These are phyloP conservation scores for Apiotrichum siamense DNA, from an alignment of 1,284 basidiomycete genomes.

Conservation along the genomic window DNA sequence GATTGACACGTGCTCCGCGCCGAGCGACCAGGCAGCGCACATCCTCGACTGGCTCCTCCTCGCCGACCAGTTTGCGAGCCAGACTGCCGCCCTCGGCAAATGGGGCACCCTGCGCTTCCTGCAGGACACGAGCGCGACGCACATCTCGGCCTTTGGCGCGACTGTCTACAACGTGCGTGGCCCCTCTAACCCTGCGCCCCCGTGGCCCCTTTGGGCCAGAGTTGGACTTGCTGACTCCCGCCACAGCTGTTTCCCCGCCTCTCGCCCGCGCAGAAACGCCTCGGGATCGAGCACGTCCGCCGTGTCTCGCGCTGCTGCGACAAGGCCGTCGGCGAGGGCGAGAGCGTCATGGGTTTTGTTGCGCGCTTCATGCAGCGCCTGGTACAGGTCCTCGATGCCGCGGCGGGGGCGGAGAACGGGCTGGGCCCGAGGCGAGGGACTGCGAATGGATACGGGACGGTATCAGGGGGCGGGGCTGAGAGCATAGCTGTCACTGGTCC, in stretches of 20 bases:
- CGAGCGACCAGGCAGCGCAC: constrained; percentile 2
- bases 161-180: constrained; percentile 19
- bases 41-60: constrained; percentile 15
- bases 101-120: constrained; percentile 14
- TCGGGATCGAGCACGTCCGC: constrained; percentile 5
- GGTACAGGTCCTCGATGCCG: not conserved
- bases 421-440: no score
- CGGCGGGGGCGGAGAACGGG: not conserved
- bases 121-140: constrained; percentile 20
- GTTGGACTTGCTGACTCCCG: not conserved
- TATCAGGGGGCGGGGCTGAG: no score
- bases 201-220: no score
- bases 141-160: constrained; percentile 14
- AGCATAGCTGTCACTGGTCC: no score
- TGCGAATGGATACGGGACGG: no score
- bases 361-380: constrained; percentile 14
- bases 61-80: constrained; percentile 10
- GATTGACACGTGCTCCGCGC: constrained; percentile 8
- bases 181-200: not conserved
- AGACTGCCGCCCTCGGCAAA: constrained; percentile 11
- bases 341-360: constrained; percentile 14
- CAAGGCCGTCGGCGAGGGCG: constrained; percentile 4
- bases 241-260: constrained; percentile 12
- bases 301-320: constrained; percentile 11
- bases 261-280: not conserved